Base-by-base conservation (phyloP, 2,329 filamentous ascomycete species). In the Didymella pinodella region DNA sequence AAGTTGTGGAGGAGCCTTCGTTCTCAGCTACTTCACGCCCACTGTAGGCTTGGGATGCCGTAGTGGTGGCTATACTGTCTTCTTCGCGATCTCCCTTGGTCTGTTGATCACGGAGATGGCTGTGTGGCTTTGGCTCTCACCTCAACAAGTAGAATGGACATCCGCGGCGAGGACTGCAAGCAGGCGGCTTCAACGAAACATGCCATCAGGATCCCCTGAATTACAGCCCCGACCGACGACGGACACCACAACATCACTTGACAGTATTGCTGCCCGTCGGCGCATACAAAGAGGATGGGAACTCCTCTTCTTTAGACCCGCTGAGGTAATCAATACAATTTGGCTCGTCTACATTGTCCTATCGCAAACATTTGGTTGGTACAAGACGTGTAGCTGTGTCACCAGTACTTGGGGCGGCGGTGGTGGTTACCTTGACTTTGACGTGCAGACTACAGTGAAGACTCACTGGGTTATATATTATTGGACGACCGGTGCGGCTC, bases 1-100 rank as follows among this genome's bases (percentile, higher is more conserved):
- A 14, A 77, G 74, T 26, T 72, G 68, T 20, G 68, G 73, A 4
- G 78, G 78, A 2, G 76, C 79, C 0, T 81, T 80, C 49, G 69
- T 79, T 8, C 59, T 82, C 18, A 78, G 76, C 8, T 82, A 69
- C 61, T 79, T 75, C 61, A 82, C 80, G 0, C 81, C 81, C 0
- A 82, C 80, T 0, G 79, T 82, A 0, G 80, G 81, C 0, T 67
- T 82, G 0, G 79, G 79, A 0, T 81, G 70, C 31, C 67, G 71
- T 0, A 71, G 77, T 38, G 79, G 79, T 2, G 79, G 78, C 3
- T 82, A 82, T 57, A 71, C 77, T n/a, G 72, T 82, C 16, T 82
- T 80, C 57, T 70, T 74, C 25, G 44, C 66, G 20, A 53, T 77
- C 3, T 65, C 74, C 6, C 54, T 75, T 0, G 68, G 71, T 0